Conservation (phyloP, 2,329 filamentous ascomycete genomes). For the Thielaviopsis euricoi region DNA sequence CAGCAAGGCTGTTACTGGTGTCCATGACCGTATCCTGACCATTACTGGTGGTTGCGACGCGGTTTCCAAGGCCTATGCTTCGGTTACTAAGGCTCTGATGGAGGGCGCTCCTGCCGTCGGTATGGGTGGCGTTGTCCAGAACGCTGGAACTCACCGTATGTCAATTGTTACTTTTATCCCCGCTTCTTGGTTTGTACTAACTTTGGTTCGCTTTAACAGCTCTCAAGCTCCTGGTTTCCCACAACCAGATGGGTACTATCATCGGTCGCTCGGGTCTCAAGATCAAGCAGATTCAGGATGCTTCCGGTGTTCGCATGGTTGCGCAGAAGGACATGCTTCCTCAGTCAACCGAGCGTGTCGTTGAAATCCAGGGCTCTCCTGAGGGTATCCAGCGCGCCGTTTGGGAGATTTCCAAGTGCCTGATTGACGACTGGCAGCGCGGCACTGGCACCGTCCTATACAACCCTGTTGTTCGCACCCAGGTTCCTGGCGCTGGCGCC, state of each 20-base stretch:
- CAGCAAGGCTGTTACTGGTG: slow-evolving; percentile 94
- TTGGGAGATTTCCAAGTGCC: slow-evolving; percentile 98
- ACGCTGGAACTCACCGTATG: slow-evolving; percentile 89
- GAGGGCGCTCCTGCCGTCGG: slow-evolving; percentile 90
- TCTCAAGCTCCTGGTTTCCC: slow-evolving; percentile 93
- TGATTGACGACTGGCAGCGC: slow-evolving; percentile 94
- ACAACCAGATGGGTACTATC: slow-evolving; percentile 99
- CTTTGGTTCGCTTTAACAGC: slow-evolving; percentile 34
- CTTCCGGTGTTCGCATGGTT: slow-evolving; percentile 94
- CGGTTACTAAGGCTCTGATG: slow-evolving; percentile 78
- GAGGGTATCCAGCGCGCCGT: slow-evolving; percentile 90
- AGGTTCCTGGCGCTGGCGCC: slow-evolving; percentile 40
- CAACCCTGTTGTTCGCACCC: slow-evolving; percentile 85
- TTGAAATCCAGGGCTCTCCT: slow-evolving; percentile 88
- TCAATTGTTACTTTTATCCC: slow-evolving; percentile 15
- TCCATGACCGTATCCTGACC: slow-evolving; percentile 91
- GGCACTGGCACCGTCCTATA: slow-evolving; percentile 95
- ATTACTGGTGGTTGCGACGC: slow-evolving; percentile 82
- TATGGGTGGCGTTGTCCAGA: slow-evolving; percentile 81
- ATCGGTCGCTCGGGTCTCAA: slow-evolving; percentile 92
- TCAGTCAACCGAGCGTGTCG: slow-evolving; percentile 93
- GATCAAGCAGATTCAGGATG: slow-evolving; percentile 98
- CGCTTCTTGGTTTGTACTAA: not conserved
- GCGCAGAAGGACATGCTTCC: slow-evolving; percentile 99
- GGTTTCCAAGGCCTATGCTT: slow-evolving; percentile 80